Base-by-base conservation (phyloP, 345 rosid species). In the Brassica nigra region DNA sequence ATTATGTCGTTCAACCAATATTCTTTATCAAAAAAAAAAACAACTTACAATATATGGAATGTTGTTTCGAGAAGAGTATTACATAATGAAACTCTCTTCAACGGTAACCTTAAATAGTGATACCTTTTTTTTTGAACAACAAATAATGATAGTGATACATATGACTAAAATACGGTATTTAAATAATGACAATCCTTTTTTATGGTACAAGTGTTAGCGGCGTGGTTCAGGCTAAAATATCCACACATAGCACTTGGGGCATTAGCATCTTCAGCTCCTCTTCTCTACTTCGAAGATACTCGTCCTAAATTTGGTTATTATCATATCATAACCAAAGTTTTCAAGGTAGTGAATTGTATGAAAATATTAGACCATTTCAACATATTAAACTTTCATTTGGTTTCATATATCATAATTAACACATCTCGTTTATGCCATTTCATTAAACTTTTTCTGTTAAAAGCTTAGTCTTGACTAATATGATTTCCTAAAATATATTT, bases 191-290 rank as follows among this genome's bases (percentile, higher is more conserved):
- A 8, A 2, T 52, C 16, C 16, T 52, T n/a, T 78, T 65, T 54
- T 30, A 30, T 79, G 70, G 78, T 61, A 47, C 20, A 79, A 80
- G 93, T 88, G 92, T 86, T 90, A 34, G 92, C 94, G 31, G 77
- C 89, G n/a, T 90, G 90, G 91, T 90, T 90, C 72, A 86, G 94
- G 37, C 85, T 90, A 6, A 90, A 90, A 78, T 90, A 88, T 68
- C 94, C 94, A 1, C 94, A 90, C 49, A 71, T 87, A 54, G 86
- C 90, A 29, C 66, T 83, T 2, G 90, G 94, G 47, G 94, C 90
- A 36, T 76, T 90, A 29, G 94, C 94, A 27, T 88, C 94, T 20
- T 90, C 94, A 2, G 94, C 90, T 87, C 94, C 94, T 16, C 74
- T 90, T 67, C 87, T 90, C 59, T 88, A 87, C 80, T 88, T 88